These are phyloP conservation scores for Candida patagonica DNA, from an alignment of 805 yeast genomes.

Conservation along the genomic window DNA sequence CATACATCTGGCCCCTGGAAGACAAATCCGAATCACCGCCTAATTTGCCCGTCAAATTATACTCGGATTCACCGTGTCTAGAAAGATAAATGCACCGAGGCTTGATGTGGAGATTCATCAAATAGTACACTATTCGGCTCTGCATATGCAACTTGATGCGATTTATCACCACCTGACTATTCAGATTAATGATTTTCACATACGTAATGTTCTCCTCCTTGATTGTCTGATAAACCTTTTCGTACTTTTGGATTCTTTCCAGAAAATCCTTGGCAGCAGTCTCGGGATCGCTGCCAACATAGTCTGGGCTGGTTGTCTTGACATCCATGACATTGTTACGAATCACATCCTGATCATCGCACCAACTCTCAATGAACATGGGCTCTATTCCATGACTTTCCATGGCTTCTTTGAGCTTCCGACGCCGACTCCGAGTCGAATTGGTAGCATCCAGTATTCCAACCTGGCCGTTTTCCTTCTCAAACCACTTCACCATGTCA, in stretches of 20 bases:
- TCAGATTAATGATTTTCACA: conserved; percentile 79
- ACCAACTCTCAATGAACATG: conserved; percentile 85
- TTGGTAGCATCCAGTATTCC: conserved; percentile 94
- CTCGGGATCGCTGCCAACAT: conserved; percentile 57
- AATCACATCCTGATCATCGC: conserved; percentile 73
- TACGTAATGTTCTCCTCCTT: conserved; percentile 56
- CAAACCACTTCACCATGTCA: conserved; percentile 84
- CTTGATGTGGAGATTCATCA: conserved; percentile 89
- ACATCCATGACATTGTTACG: conserved; percentile 77
- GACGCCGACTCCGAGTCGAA: conserved; percentile 65
- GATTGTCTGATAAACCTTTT: conserved; percentile 68
- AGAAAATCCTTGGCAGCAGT: conserved; percentile 64
- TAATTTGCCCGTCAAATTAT: conserved; percentile 85
- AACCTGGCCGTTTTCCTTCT: conserved; percentile 71
- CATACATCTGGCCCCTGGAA: conserved; percentile 76
- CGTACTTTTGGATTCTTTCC: conserved; percentile 65
- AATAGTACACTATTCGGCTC: conserved; percentile 86
- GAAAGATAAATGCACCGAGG: conserved; percentile 90
- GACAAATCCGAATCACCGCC: conserved; percentile 91
- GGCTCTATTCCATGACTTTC: conserved; percentile 62
- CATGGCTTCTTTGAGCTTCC: conserved; percentile 40
- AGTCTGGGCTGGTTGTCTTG: conserved; percentile 80
- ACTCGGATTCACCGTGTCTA: conserved; percentile 91
- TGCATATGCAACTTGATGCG: conserved; percentile 81
- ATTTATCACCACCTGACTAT: conserved; percentile 81